Base-by-base conservation (phyloP, 2,329 filamentous ascomycete genomes). In the Fusarium chlamydosporum region DNA sequence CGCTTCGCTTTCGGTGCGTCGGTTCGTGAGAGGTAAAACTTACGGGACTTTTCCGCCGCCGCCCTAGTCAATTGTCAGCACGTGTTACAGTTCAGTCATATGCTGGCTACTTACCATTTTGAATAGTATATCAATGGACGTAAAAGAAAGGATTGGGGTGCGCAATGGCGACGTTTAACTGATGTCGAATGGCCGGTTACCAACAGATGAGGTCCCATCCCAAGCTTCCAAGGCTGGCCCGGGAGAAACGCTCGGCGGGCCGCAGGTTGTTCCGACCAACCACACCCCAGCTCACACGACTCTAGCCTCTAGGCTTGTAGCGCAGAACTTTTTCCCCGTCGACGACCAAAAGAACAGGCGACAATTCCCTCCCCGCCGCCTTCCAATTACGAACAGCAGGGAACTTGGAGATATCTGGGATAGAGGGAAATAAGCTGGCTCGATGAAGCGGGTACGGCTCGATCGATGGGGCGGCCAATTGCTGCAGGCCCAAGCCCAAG, bases 21-120 rank as follows among this genome's bases (percentile, higher is more conserved):
- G 61, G 67, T 58, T 61, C 71, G 74, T 60, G 67, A 48, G 46
- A 62, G 65, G 58, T 45, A 63, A 64, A 80, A 62, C 83, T 85
- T 81, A 88, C 86, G 84, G 84, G 76, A 88, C 80, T 80, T 81
- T 82, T 79, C 88, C 90, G 84, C 94, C 93, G 83, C 92, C 92
- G 84, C 92, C 92, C 91, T 90, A 70, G 55, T 68, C 65, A 66
- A 61, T 54, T 70, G 79, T 88, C 79, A 88, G 84, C 72, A 35
- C 47, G 33, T 35, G 52, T 27, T 31, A 43, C 27, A 31, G 40
- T 11, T 10, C 10, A 6, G 8, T 9, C 2, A 11, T 13, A 33
- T 8, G 2, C 6, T 20, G 15, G 2, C 3, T 20, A 75, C 83
- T 76, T 79, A 89, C 88, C 88, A 90, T 90, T 77, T 84, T 88